phyloP scores from a whole-genome alignment of 345 rosid genomes.

The Syzygium jambos region DNA sequence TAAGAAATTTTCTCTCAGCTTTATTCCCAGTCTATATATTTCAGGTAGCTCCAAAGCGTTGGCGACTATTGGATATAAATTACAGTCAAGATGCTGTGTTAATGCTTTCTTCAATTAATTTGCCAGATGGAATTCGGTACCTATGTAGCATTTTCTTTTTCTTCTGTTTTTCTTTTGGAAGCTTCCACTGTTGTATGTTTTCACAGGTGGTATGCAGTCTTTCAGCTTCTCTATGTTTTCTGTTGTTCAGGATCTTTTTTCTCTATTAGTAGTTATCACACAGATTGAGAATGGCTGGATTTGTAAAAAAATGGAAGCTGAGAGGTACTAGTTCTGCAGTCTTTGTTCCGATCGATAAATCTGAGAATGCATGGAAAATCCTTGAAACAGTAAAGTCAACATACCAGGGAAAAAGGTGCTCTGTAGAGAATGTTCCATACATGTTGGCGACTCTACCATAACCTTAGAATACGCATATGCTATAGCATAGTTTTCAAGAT shows the following conservation, averaged over 20 bases:
- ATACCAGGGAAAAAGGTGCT: neutral
- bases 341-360: neutral
- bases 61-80: constrained; percentile 73
- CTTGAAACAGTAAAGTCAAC: neutral
- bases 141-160: neutral
- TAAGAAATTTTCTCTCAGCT: neutral
- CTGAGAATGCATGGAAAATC: neutral
- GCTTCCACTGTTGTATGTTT: neutral
- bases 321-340: neutral
- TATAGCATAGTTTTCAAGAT: neutral
- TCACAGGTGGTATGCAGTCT: neutral
- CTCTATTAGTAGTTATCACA: neutral
- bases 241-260: neutral
- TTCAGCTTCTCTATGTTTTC: neutral
- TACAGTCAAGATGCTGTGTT: constrained; percentile 73
- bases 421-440: neutral
- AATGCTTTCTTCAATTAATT: constrained; percentile 93
- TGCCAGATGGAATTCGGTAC: constrained; percentile 93
- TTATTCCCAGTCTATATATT: neutral
- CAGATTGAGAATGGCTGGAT: neutral
- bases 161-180: neutral
- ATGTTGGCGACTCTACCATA: neutral
- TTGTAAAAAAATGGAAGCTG: neutral
- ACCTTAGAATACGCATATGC: neutral
- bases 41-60: constrained; percentile 86